Evolutionary conservation across 1,284 basidiomycete species (phyloP).

Genomic region (Tylopilus orsonianus): DNA sequence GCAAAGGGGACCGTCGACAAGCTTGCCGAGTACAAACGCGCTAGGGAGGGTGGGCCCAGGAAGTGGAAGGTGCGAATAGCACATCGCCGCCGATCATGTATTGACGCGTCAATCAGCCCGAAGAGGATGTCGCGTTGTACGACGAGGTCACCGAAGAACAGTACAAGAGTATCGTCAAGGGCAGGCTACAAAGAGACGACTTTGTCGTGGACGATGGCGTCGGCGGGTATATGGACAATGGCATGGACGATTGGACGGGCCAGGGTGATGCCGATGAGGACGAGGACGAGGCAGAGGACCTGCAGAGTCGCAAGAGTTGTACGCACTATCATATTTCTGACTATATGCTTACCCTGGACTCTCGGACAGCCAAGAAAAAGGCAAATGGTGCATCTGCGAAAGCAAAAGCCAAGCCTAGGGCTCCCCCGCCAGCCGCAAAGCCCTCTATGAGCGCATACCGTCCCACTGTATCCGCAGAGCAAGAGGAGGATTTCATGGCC

Average conservation of each 20-base stretch:
- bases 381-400: slow-evolving; percentile 39
- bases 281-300: slow-evolving; percentile 37
- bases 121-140: slow-evolving; percentile 78
- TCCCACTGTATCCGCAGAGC: slow-evolving; percentile 67
- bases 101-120: slow-evolving; percentile 40
- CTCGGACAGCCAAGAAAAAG: slow-evolving; percentile 42
- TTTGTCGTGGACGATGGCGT: slow-evolving; percentile 96
- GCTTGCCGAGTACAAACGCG: slow-evolving; percentile 50
- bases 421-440: slow-evolving; percentile 49
- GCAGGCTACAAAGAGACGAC: slow-evolving; percentile 87
- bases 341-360: background rate
- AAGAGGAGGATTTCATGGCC: slow-evolving; percentile 87
- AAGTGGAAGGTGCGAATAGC: slow-evolving; percentile 43
- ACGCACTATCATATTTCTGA: slow-evolving; percentile 16
- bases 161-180: slow-evolving; percentile 84
- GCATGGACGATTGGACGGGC: slow-evolving; percentile 88
- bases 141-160: slow-evolving; percentile 93
- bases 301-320: slow-evolving; percentile 44
- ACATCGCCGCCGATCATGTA: slow-evolving; percentile 1
- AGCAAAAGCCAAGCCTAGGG: slow-evolving; percentile 44
- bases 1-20: slow-evolving; percentile 40
- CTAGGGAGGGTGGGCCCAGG: slow-evolving; percentile 49
- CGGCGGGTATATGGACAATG: slow-evolving; percentile 92
- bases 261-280: slow-evolving; percentile 49
- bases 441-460: slow-evolving; percentile 77